Evolutionary conservation across 352 stramenopile genomes (phyloP).

Genomic region (Lagenidium sp.): DNA sequence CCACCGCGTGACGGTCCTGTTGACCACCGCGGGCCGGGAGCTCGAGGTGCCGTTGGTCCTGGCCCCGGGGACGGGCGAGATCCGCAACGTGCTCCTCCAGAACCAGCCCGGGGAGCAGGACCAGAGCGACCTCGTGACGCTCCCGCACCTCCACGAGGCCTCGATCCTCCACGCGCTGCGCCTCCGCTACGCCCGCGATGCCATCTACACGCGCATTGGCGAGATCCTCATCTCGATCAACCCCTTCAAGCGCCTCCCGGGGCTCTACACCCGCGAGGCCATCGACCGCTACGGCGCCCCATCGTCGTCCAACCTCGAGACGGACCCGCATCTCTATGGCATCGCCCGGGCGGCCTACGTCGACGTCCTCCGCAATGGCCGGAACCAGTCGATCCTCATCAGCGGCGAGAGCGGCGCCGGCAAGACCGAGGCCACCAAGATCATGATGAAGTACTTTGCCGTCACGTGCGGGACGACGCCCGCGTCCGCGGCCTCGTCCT

Average conservation of each 20-base stretch:
- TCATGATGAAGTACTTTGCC: constrained; percentile 87
- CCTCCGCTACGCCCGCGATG: constrained; percentile 65
- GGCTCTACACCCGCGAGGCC: constrained; percentile 47
- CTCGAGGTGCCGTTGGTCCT: constrained; percentile 28
- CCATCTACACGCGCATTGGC: constrained; percentile 83
- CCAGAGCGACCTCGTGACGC: constrained; percentile 61
- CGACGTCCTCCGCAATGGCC: constrained; percentile 51
- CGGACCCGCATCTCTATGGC: constrained; percentile 59
- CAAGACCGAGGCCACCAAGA: constrained; percentile 88
- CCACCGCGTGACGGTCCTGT: constrained; percentile 2
- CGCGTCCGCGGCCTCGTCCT: background rate
- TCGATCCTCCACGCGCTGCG: constrained; percentile 75
- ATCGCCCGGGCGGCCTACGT: constrained; percentile 65
- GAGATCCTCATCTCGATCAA: constrained; percentile 86
- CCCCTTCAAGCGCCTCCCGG: constrained; percentile 64
- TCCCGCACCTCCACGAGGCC: constrained; percentile 81
- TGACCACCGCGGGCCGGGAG: constrained; percentile 2
- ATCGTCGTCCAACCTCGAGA: constrained; percentile 1
- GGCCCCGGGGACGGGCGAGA: constrained; percentile 34
- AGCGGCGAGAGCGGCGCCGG: constrained; percentile 80
- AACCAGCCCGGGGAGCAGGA: constrained; percentile 58
- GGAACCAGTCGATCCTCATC: constrained; percentile 81
- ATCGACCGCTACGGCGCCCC: constrained; percentile 33
- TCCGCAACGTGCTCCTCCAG: constrained; percentile 56
- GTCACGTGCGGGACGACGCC: constrained; percentile 34